Percentiles rank a stretch among this genome's conserved stretches.
phyloP scores from a whole-genome alignment of 2,329 filamentous ascomycete genomes.

The Chaetomium sp. region DNA sequence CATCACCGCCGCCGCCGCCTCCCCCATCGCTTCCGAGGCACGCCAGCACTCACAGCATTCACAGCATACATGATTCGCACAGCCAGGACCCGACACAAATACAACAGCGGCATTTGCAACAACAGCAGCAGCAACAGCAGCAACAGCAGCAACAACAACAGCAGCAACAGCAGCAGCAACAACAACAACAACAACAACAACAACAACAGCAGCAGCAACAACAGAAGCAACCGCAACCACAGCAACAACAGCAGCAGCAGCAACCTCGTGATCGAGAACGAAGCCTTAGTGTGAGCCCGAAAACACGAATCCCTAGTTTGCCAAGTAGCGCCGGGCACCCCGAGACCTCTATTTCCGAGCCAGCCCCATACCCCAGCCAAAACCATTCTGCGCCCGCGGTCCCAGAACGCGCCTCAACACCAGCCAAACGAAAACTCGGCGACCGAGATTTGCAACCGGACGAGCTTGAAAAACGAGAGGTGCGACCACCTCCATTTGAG shows the following conservation, averaged over 20 bases:
- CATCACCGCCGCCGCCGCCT: slow-evolving; percentile 31
- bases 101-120: slow-evolving; percentile 30
- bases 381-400: slow-evolving; percentile 14
- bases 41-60: slow-evolving; percentile 36
- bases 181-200: no score
- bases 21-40: slow-evolving; percentile 37
- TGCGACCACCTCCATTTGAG: slow-evolving; percentile 44
- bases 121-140: no score
- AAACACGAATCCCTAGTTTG: slow-evolving; percentile 56
- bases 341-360: slow-evolving; percentile 22
- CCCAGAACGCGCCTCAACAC: slow-evolving; percentile 31
- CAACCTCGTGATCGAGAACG: slow-evolving; percentile 59
- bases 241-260: not conserved
- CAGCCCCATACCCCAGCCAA: slow-evolving; percentile 20
- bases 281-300: slow-evolving; percentile 72
- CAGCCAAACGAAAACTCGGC: slow-evolving; percentile 44
- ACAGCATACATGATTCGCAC: slow-evolving; percentile 40
- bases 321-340: slow-evolving; percentile 37
- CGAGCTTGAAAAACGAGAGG: slow-evolving; percentile 45
- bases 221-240: no score
- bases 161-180: no score
- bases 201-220: no score
- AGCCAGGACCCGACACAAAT: slow-evolving; percentile 35
- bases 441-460: slow-evolving; percentile 43
- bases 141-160: no score